phyloP scores from a whole-genome alignment of 176 grass and related monocot species.

The Microstegium vimineum region DNA sequence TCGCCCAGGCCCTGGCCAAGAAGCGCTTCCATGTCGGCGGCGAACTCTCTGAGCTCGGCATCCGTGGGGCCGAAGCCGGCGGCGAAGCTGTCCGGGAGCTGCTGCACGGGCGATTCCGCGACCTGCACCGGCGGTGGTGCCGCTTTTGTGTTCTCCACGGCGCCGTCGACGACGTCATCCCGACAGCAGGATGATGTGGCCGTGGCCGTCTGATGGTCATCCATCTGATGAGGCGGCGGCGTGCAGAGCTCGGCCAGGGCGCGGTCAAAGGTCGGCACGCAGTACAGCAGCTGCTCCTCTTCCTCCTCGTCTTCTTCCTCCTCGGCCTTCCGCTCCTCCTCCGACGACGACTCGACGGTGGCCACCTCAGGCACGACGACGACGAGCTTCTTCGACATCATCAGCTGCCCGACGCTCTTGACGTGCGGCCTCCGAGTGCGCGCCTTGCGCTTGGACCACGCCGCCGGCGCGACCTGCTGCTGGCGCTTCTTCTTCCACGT shows the following conservation, averaged over 20 bases:
- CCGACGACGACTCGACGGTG: constrained; percentile 24
- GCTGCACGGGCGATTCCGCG: constrained; percentile 30
- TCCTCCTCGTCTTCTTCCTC: constrained; percentile 20
- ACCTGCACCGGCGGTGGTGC: not conserved
- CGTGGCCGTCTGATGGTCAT: constrained; percentile 14
- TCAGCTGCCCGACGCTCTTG: constrained; percentile 40
- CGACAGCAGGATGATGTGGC: not conserved
- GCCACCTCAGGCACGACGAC: constrained; percentile 56
- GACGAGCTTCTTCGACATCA: constrained; percentile 30
- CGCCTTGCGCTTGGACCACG: constrained; percentile 77
- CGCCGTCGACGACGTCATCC: constrained; percentile 10
- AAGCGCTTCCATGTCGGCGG: constrained; percentile 87
- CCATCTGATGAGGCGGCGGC: constrained; percentile 30
- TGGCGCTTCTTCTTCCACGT: not conserved
- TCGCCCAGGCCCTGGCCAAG: constrained; percentile 48
- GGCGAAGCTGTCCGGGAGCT: constrained; percentile 30
- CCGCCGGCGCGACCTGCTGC: constrained; percentile 33
- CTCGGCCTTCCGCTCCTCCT: constrained; percentile 50
- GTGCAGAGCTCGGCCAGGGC: constrained; percentile 64
- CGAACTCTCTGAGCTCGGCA: constrained; percentile 75
- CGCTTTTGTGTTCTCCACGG: constrained; percentile 1
- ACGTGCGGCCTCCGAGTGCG: constrained; percentile 48
- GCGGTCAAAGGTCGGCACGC: constrained; percentile 64
- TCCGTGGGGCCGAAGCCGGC: constrained; percentile 60
- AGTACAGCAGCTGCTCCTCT: constrained; percentile 58